Evolutionary conservation across 1,284 basidiomycete species (phyloP).

Genomic region (Waitea zeae): DNA sequence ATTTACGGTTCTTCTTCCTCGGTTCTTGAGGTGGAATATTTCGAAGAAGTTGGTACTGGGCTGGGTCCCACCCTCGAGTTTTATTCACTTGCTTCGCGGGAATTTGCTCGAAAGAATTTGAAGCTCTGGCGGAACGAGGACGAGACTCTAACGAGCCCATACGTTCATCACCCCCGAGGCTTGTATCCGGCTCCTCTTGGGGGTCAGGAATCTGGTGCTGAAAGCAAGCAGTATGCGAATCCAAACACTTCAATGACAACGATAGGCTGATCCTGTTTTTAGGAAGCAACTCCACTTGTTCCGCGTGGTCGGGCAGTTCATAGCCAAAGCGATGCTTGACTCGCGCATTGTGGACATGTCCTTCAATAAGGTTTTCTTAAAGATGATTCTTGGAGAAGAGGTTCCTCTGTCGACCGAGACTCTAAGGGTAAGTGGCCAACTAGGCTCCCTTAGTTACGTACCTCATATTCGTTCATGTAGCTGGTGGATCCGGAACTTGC

Average conservation of each 20-base stretch:
- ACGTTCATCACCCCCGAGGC: constrained; percentile 72
- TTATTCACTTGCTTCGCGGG: constrained; percentile 85
- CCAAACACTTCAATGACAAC: neutral
- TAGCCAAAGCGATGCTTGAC: constrained; percentile 96
- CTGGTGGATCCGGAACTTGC: constrained; percentile 76
- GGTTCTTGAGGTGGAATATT: constrained; percentile 95
- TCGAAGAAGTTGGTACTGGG: constrained; percentile 97
- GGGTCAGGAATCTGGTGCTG: constrained; percentile 41
- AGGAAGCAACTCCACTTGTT: constrained; percentile 74
- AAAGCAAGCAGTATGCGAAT: constrained; percentile 48
- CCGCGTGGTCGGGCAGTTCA: constrained; percentile 86
- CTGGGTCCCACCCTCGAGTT: constrained; percentile 98
- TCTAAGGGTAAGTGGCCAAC: constrained; percentile 39
- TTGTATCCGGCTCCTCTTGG: constrained; percentile 81
- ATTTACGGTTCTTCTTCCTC: constrained; percentile 88
- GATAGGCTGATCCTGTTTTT: constrained; percentile 4
- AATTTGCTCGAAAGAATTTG: constrained; percentile 78
- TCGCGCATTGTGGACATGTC: constrained; percentile 94
- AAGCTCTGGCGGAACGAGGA: constrained; percentile 88
- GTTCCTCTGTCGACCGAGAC: constrained; percentile 73
- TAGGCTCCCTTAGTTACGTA: constrained; percentile 1
- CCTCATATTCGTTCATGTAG: constrained; percentile 12
- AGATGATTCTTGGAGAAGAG: constrained; percentile 72
- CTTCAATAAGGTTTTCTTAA: constrained; percentile 86
- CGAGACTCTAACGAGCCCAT: constrained; percentile 35